Base-by-base conservation (phyloP, 2,329 filamentous ascomycete species). In the Teratosphaeria nubilosa region DNA sequence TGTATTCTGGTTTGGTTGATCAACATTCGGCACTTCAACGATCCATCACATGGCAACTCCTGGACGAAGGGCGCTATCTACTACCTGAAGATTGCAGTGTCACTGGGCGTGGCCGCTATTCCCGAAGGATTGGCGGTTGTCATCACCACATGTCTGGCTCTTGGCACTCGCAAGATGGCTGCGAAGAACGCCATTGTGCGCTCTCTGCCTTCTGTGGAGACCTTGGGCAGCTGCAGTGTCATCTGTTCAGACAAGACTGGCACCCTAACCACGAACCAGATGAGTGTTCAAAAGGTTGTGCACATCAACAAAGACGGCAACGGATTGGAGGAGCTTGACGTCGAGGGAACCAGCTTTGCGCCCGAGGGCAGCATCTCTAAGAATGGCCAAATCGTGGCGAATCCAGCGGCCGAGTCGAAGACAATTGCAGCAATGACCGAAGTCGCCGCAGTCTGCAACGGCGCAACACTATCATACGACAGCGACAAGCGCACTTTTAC, bases 201-300 rank as follows among this genome's bases (percentile, higher is more conserved):
- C 74, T 96, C 91, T 71, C 78, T 99, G 67, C 94, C 94, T 22
- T 99, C 94, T 1, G 94, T 99, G 56, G 94, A 99, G 76, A 99
- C 94, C 13, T 82, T 99, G 56, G 94, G 94, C 71, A 99, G 94
- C 81, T 99, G 94, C 83, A 99, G 94, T 70, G 91, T 99, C 58
- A 96, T 99, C 72, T 99, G 95, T 79, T 99, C 95, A 3, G 94
- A 99, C 80, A 99, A 99, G 81, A 99, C 94, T 5, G 95, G 94
- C 66, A 99, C 94, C 54, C 77, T 99, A 71, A 99, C 94, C 11
- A 99, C 94, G 48, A 99, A 99, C 77, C 91, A 97, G 76, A 99
- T 99, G 94, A 97, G 94, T 70, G 94, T 96, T 58, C 94, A 86
- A 78, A 95, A 92, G 76, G 77, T 97, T 58, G 88, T 96, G 53